phyloP scores from a whole-genome alignment of 441 rosid genomes.

The Populus hybrid region DNA sequence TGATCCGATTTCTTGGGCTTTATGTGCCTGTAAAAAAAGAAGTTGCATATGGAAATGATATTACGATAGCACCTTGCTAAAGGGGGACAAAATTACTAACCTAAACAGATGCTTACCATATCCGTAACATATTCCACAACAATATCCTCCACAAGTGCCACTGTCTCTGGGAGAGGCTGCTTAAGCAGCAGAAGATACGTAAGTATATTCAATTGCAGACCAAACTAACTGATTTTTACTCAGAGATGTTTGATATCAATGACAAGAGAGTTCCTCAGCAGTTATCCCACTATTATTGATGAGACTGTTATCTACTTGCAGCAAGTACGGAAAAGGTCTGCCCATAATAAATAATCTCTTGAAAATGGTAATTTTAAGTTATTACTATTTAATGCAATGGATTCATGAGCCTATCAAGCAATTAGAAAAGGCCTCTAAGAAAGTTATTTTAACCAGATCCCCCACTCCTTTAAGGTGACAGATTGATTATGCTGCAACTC shows the following conservation, averaged over 20 bases:
- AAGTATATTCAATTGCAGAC: not conserved
- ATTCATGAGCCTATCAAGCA: not conserved
- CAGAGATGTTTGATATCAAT: not conserved
- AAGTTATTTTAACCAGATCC: not conserved
- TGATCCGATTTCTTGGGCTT: conserved; percentile 86
- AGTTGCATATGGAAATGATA: not conserved
- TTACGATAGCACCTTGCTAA: conserved; percentile 7
- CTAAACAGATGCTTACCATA: conserved; percentile 45
- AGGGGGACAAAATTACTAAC: not conserved
- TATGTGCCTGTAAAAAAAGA: conserved; percentile 55
- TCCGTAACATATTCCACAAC: conserved; percentile 91
- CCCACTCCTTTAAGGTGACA: not conserved
- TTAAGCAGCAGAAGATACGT: conserved; percentile 12
- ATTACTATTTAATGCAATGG: not conserved
- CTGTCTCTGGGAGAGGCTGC: conserved; percentile 93
- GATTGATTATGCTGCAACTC: not conserved
- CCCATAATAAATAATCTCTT: not conserved
- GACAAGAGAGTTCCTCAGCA: not conserved
- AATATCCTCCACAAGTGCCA: conserved; percentile 90
- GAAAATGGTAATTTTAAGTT: not conserved
- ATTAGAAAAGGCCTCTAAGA: not conserved
- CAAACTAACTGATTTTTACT: not conserved
- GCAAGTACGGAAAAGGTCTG: not conserved
- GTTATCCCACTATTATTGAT: not conserved
- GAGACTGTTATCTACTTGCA: not conserved